These are phyloP conservation scores for Pelargonium fulgidum DNA, from an alignment of 441 rosid species.

Conservation along the genomic window DNA sequence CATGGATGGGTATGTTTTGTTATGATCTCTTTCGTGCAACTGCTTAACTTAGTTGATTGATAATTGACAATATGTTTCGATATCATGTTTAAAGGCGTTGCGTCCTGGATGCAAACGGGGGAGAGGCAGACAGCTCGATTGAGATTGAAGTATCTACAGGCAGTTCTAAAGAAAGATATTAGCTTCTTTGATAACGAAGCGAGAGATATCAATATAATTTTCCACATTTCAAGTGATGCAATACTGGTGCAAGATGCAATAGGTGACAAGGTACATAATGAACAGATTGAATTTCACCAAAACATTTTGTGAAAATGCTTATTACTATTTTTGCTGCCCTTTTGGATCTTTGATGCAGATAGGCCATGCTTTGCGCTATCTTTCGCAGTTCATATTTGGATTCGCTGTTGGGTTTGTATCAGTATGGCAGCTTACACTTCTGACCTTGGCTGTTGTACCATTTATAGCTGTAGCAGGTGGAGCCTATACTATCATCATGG, in stretches of 20 bases:
- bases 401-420: slow-evolving; percentile 30
- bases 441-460: slow-evolving; percentile 86
- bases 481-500: slow-evolving; percentile 33
- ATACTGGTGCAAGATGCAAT: slow-evolving; percentile 63
- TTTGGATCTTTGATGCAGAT: slow-evolving; percentile 43
- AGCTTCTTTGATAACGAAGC: slow-evolving; percentile 60
- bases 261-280: slow-evolving; percentile 60
- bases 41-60: no score
- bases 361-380: slow-evolving; percentile 66
- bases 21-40: no score
- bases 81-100: slow-evolving; percentile 40
- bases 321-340: no score
- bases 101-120: slow-evolving; percentile 63
- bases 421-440: slow-evolving; percentile 73
- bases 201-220: slow-evolving; percentile 51
- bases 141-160: slow-evolving; percentile 49
- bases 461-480: slow-evolving; percentile 52
- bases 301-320: no score
- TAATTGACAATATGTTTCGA: no score
- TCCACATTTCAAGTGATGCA: slow-evolving; percentile 53
- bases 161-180: slow-evolving; percentile 60
- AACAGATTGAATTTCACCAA: no score
- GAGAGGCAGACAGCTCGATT: slow-evolving; percentile 60
- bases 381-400: slow-evolving; percentile 65
- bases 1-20: slow-evolving; percentile 56